Evolutionary conservation across 768 basidiomycete genomes (phyloP).

Genomic region (Termitomyces sp.): DNA sequence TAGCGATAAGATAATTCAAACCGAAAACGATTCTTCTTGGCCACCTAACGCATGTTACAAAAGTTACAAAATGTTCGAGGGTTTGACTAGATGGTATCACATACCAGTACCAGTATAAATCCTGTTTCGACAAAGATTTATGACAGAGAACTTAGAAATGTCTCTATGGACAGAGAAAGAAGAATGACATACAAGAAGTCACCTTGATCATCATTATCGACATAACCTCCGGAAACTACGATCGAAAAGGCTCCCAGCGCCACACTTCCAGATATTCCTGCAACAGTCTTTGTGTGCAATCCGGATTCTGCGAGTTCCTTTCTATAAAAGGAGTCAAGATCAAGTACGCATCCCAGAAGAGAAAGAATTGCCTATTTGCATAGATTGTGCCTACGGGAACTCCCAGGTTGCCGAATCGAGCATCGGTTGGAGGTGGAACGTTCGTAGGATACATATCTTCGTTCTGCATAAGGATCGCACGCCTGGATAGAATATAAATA

Average conservation of each 20-base stretch:
- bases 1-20: constrained; percentile 1
- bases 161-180: not conserved
- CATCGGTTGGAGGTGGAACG: constrained; percentile 10
- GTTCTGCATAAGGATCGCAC: constrained; percentile 17
- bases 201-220: constrained; percentile 35
- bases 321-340: constrained; percentile 12
- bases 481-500: constrained; percentile 5
- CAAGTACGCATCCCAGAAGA: not conserved
- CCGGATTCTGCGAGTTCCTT: constrained; percentile 17
- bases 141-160: not conserved
- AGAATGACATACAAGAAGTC: constrained; percentile 24
- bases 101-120: constrained; percentile 36
- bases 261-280: constrained; percentile 30
- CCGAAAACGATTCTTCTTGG: constrained; percentile 13
- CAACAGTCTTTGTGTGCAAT: constrained; percentile 22
- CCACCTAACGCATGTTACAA: constrained; percentile 12
- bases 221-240: constrained; percentile 33
- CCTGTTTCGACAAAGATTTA: constrained; percentile 14
- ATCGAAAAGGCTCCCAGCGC: constrained; percentile 34
- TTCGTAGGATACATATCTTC: constrained; percentile 13
- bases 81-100: not conserved
- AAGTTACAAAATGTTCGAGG: too few species aligned
- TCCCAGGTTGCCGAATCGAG: constrained; percentile 19
- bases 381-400: constrained; percentile 19
- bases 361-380: constrained; percentile 14